Evolutionary conservation across 1,284 basidiomycete species (phyloP).

Genomic region (Peniophora sp.): DNA sequence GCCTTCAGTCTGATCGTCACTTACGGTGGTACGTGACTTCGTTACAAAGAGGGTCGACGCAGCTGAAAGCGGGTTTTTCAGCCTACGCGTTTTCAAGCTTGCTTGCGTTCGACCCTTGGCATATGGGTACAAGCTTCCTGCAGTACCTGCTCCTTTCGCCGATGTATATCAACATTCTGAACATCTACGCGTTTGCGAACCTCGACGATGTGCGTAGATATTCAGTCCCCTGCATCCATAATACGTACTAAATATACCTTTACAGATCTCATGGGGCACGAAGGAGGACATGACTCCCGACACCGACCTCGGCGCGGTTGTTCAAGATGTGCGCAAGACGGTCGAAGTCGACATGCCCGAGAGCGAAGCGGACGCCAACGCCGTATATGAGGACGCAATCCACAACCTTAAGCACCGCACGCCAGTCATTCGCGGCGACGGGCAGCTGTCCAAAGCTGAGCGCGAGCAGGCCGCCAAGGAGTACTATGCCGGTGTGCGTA

Average conservation of each 20-base stretch:
- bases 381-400: constrained; percentile 84
- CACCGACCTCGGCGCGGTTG: constrained; percentile 74
- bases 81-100: constrained; percentile 67
- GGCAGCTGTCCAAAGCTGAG: constrained; percentile 38
- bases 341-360: constrained; percentile 88
- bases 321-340: constrained; percentile 69
- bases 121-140: constrained; percentile 90
- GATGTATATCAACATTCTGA: constrained; percentile 87
- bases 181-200: constrained; percentile 54
- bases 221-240: constrained; percentile 3
- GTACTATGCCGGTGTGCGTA: constrained; percentile 86
- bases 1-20: constrained; percentile 81
- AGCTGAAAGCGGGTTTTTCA: constrained; percentile 13
- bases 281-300: constrained; percentile 71
- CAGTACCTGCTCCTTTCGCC: constrained; percentile 92
- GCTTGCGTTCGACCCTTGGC: constrained; percentile 74
- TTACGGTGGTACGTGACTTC: constrained; percentile 58
- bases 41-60: background rate
- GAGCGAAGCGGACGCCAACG: constrained; percentile 82
- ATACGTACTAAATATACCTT: background rate
- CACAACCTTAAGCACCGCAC: constrained; percentile 71
- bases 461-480: constrained; percentile 76
- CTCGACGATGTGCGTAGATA: background rate
- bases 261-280: constrained; percentile 83
- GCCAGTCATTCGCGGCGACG: constrained; percentile 32